Conservation (phyloP, 768 basidiomycete genomes). For the Boletus pseudopeckii region DNA sequence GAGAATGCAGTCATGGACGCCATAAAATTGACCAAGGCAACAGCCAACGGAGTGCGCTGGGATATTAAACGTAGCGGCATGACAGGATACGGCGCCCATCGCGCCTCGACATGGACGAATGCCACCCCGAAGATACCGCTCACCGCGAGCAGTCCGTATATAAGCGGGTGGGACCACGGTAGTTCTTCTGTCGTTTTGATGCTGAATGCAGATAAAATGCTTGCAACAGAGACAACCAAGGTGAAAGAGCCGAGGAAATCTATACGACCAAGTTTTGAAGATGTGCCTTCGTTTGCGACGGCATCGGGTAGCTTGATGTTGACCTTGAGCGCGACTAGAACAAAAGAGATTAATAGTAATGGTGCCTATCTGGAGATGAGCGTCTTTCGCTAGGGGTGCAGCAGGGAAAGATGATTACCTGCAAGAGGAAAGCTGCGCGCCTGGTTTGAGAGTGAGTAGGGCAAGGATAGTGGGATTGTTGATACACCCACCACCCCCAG, state of each 20-base stretch:
- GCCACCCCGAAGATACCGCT: slow-evolving; percentile 51
- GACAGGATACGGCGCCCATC: slow-evolving; percentile 78
- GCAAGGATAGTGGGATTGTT: background rate
- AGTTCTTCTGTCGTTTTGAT: slow-evolving; percentile 77
- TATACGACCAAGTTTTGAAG: slow-evolving; percentile 70
- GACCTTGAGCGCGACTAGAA: slow-evolving; percentile 72
- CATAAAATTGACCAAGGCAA: slow-evolving; percentile 77
- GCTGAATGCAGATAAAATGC: slow-evolving; percentile 71
- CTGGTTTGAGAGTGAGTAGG: slow-evolving; percentile 38
- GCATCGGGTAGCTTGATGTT: slow-evolving; percentile 72
- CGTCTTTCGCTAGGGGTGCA: background rate
- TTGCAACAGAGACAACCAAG: slow-evolving; percentile 67
- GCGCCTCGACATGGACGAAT: slow-evolving; percentile 79
- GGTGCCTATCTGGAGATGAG: slow-evolving; percentile 55
- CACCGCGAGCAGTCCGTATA: slow-evolving; percentile 60
- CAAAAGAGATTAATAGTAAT: slow-evolving; percentile 64
- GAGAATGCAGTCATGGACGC: slow-evolving; percentile 78
- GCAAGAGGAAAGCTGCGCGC: slow-evolving; percentile 82
- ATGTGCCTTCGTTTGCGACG: slow-evolving; percentile 53
- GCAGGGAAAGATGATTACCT: slow-evolving; percentile 45
- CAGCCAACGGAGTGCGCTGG: slow-evolving; percentile 75
- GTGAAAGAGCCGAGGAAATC: slow-evolving; percentile 84
- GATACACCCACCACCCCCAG: slow-evolving; percentile 70
- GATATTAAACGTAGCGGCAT: slow-evolving; percentile 82
- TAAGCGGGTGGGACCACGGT: slow-evolving; percentile 68